Conservation (phyloP, 768 basidiomycete species). For the Podaxis pistillaris region DNA sequence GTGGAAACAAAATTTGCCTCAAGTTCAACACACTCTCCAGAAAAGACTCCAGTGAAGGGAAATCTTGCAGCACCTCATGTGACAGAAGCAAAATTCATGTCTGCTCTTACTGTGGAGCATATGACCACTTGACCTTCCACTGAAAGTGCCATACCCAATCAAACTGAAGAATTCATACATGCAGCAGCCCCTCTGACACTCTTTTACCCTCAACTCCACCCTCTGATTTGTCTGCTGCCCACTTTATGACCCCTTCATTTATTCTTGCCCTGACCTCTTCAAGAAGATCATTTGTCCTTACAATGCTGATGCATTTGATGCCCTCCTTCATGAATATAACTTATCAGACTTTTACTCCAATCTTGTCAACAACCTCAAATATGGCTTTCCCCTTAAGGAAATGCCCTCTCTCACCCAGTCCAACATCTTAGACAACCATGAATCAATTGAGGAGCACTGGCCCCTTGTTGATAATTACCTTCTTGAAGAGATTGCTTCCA, state of each 20-base stretch:
- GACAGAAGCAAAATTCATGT: conserved; percentile 10
- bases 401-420: conserved; percentile 24
- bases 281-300: conserved; percentile 30
- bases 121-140: conserved; percentile 25
- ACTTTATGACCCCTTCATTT: conserved; percentile 4
- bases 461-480: conserved; percentile 21
- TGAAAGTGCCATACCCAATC: conserved; percentile 20
- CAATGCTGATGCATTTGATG: conserved; percentile 25
- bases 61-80: too few species aligned
- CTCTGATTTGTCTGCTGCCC: conserved; percentile 19
- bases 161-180: neutral
- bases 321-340: conserved; percentile 15
- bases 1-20: too few species aligned
- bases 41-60: too few species aligned
- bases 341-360: conserved; percentile 23
- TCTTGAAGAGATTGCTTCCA: conserved; percentile 17
- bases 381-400: conserved; percentile 32
- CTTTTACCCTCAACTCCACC: conserved; percentile 21
- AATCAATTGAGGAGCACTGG: conserved; percentile 10
- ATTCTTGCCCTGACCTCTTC: conserved; percentile 21
- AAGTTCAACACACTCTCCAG: too few species aligned
- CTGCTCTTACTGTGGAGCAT: conserved; percentile 25
- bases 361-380: conserved; percentile 26
- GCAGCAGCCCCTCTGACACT: conserved; percentile 11
- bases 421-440: conserved; percentile 23